Conservation (phyloP, 371 early-diverging fungal genomes). For the Dinochytrium kinnereticum region DNA sequence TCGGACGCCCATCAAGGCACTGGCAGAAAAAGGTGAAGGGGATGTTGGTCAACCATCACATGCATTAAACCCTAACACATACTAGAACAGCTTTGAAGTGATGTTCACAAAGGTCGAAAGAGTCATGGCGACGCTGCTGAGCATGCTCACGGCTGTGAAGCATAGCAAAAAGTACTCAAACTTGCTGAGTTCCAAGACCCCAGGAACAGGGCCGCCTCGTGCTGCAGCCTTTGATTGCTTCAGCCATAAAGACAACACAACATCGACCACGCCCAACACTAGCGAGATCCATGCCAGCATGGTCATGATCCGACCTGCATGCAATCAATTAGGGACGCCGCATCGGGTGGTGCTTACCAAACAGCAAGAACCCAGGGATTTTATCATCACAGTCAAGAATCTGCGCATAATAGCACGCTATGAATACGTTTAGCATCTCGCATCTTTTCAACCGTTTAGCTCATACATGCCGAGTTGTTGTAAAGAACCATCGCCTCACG, state of each 20-base stretch:
- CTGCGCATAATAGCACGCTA: background rate
- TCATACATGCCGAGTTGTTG: too few species aligned
- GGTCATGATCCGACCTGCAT: background rate
- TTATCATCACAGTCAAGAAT: background rate
- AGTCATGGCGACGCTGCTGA: background rate
- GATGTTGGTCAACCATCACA: background rate
- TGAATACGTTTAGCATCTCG: too few species aligned
- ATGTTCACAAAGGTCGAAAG: slow-evolving; percentile 7
- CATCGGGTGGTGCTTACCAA: slow-evolving; percentile 5
- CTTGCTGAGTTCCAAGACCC: background rate
- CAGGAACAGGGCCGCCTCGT: background rate
- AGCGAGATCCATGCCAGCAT: background rate
- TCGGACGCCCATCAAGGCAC: background rate
- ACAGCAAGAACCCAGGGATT: background rate
- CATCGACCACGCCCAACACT: background rate
- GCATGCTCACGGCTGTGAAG: background rate
- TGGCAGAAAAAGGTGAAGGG: background rate
- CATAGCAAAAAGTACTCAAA: background rate
- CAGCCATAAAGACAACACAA: background rate
- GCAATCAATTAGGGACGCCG: too few species aligned
- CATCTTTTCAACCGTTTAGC: too few species aligned
- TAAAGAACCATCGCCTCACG: too few species aligned
- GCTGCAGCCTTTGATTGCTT: background rate
- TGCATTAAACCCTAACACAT: too few species aligned
- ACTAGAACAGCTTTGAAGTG: slow-evolving; percentile 9